Percentiles rank a stretch among this genome's conserved stretches.
Conservation (phyloP, 2,329 filamentous ascomycete genomes). For the Penicillium sp. region DNA sequence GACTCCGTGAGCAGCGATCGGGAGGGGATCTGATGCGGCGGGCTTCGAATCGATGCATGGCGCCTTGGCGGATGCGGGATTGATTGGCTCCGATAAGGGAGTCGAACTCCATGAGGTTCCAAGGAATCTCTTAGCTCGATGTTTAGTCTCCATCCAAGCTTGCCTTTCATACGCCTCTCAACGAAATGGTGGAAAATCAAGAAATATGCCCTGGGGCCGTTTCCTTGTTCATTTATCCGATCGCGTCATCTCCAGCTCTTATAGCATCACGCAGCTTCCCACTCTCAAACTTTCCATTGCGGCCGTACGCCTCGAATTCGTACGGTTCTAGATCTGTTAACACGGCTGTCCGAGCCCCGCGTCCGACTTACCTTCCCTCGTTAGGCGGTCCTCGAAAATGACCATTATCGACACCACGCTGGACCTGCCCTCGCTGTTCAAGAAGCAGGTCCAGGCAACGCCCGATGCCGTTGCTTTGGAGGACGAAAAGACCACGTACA, state of each 20-base stretch:
- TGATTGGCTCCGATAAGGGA: neutral
- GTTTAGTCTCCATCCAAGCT: neutral
- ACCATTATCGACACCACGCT: conserved; percentile 67
- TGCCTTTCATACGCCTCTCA: neutral
- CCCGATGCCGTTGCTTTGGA: conserved; percentile 70
- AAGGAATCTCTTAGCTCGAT: neutral
- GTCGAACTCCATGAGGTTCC: neutral
- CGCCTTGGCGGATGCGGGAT: neutral
- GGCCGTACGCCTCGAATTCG: neutral
- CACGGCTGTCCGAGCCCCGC: neutral
- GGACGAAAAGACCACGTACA: conserved; percentile 65
- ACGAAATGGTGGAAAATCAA: neutral
- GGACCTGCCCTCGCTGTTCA: conserved; percentile 71
- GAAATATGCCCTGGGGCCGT: neutral
- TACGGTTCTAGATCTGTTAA: neutral
- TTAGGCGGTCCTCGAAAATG: conserved; percentile 46
- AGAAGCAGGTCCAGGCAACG: conserved; percentile 64
- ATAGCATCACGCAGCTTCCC: neutral
- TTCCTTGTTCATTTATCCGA: neutral
- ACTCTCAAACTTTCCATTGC: neutral
- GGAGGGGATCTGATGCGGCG: neutral
- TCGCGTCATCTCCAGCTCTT: neutral
- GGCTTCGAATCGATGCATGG: neutral
- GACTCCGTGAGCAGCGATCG: neutral
- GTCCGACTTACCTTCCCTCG: neutral